Evolutionary conservation across 108 stramenopile genomes (phyloP).

Genomic region (Cyclostephanos invisitatus): DNA sequence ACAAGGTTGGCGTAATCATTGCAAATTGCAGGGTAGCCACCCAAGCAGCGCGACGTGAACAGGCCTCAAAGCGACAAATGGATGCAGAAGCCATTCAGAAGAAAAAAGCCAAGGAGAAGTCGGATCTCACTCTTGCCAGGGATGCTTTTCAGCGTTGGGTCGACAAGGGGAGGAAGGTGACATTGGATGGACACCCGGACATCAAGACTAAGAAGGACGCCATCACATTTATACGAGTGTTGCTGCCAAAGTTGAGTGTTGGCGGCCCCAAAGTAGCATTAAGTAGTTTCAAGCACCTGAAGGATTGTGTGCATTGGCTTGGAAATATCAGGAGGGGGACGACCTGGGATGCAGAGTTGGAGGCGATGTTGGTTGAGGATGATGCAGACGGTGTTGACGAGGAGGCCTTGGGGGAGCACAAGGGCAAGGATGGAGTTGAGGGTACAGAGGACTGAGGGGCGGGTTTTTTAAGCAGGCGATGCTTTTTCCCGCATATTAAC

Average conservation of each 20-base stretch:
- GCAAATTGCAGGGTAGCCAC: conserved; percentile 1
- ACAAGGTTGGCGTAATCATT: background rate
- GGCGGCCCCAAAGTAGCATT: background rate
- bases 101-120: background rate
- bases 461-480: background rate
- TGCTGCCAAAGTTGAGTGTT: conserved; percentile 1
- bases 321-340: background rate
- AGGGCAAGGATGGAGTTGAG: background rate
- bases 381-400: background rate
- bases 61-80: too few relatives aligned
- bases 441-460: background rate
- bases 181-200: background rate
- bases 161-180: background rate
- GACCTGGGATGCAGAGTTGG: background rate
- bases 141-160: background rate
- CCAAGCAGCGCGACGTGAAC: background rate
- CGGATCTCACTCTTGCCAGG: background rate
- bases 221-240: background rate
- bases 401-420: background rate
- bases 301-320: background rate
- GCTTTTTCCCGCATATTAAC: background rate
- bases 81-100: too few relatives aligned
- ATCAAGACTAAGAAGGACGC: background rate
- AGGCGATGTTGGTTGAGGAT: background rate
- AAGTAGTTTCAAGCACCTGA: background rate